Percentiles rank a stretch among this genome's conserved stretches.
Evolutionary conservation across 1,284 basidiomycete species (phyloP).

Genomic region (Marasmius fiardii): DNA sequence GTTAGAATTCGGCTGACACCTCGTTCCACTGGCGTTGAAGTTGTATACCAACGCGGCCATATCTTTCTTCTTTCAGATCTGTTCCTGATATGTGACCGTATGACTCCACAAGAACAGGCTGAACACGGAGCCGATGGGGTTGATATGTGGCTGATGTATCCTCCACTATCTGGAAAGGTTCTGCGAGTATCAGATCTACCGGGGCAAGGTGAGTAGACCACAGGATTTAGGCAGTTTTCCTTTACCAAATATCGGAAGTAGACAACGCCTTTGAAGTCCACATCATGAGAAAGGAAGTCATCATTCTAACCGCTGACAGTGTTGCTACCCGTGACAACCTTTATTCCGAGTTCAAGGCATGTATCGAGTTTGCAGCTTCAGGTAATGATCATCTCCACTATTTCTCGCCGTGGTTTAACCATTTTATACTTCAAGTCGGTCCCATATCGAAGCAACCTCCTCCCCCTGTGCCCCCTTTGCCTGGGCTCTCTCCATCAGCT

Average conservation of each 20-base stretch:
- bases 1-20: slow-evolving; percentile 81
- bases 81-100: slow-evolving; percentile 85
- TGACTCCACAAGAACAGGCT: slow-evolving; percentile 61
- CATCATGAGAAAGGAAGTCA: slow-evolving; percentile 87
- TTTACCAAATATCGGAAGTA: slow-evolving; percentile 25
- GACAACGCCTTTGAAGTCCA: slow-evolving; percentile 75
- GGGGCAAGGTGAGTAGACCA: slow-evolving; percentile 45
- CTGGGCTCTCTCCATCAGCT: slow-evolving; percentile 12
- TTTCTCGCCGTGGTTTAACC: slow-evolving; percentile 1
- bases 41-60: slow-evolving; percentile 77
- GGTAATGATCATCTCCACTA: slow-evolving; percentile 43
- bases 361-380: slow-evolving; percentile 76
- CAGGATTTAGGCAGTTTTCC: neutral
- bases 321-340: slow-evolving; percentile 63
- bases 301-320: slow-evolving; percentile 69
- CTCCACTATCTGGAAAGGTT: slow-evolving; percentile 94
- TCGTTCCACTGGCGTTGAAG: slow-evolving; percentile 66
- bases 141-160: slow-evolving; percentile 94
- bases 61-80: slow-evolving; percentile 92
- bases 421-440: slow-evolving; percentile 6
- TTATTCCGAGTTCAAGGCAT: slow-evolving; percentile 77
- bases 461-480: slow-evolving; percentile 53
- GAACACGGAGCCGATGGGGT: slow-evolving; percentile 52
- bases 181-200: slow-evolving; percentile 67
- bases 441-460: slow-evolving; percentile 49